These are phyloP conservation scores for Nicotiana attenuata DNA, from an alignment of 257 asterid genomes.

Conservation along the genomic window DNA sequence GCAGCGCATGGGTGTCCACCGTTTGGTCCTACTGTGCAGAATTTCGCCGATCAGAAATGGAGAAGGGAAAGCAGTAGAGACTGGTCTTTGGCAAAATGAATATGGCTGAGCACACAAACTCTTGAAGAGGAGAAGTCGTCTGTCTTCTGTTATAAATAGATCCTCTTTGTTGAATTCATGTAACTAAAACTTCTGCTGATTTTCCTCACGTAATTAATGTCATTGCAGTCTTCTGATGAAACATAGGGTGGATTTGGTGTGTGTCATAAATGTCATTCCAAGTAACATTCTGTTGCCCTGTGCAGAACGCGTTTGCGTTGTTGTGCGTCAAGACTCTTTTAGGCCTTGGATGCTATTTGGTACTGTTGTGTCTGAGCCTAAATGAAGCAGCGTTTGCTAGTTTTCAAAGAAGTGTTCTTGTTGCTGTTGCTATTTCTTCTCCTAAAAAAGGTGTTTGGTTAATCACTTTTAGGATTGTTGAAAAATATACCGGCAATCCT, in stretches of 20 bases:
- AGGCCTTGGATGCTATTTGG: background rate
- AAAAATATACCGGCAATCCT: background rate
- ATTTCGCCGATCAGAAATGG: background rate
- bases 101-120: background rate
- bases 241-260: too few relatives aligned
- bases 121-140: background rate
- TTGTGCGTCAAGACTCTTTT: background rate
- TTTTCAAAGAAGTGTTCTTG: background rate
- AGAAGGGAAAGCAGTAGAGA: background rate
- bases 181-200: background rate
- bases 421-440: background rate
- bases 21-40: background rate
- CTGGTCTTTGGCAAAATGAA: background rate
- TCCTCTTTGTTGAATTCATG: background rate
- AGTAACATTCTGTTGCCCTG: background rate
- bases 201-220: background rate
- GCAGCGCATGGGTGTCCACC: background rate
- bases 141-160: background rate
- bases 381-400: background rate
- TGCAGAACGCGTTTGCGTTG: background rate
- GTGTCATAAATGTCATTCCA: too few relatives aligned
- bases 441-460: background rate
- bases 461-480: background rate
- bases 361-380: background rate
- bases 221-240: background rate